Base-by-base conservation (phyloP, 371 early-diverging fungal species). In the Thermomucor indicae-seudaticae region DNA sequence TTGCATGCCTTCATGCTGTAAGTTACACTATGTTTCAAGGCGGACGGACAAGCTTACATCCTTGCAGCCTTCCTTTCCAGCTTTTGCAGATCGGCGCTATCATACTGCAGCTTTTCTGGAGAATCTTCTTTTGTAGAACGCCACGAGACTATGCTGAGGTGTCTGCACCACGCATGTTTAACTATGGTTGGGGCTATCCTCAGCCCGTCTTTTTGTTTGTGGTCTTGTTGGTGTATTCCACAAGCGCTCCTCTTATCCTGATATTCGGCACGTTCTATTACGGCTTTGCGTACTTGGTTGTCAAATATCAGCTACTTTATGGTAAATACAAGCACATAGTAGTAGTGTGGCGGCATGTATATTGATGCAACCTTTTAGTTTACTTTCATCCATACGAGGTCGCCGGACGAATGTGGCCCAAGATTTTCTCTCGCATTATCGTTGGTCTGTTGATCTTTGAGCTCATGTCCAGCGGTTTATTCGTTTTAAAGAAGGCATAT, bases 331-430 rank as follows among this genome's bases (percentile, higher is more conserved):
- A 42, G 24, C 34, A 22, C 11, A n/a, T 12, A 19, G 11, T 49
- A 27, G 25, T 37, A 25, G 4, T 41, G 1, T 1, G 14, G 11
- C 7, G n/a, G 4, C 28, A 23, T 42, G 8, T 50, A 10, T 14
- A 27, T 6, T 27, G 27, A 28, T 32, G 32, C 25, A 41, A 25
- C 12, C 19, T 14, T 43, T 8, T 51, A 74, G 77, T 91, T 14
- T 89, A 90, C 53, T 82, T 88, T 43, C 88, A 87, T 39, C 78
- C 81, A 4, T 93, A 88, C 53, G 93, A 93, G 64, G 81, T 90
- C 1, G 81, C 83, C 4, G 93, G 92, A 14, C 76, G 81, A 57
- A 78, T 80, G 55, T 87, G 88, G 73, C 90, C 91, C 14, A 55
- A 80, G 52, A 83, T 82, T 12, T 85, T 88, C 47, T 74, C 83